Evolutionary conservation across 1,139 yeast species (phyloP).

Genomic region (Taphrina deformans): DNA sequence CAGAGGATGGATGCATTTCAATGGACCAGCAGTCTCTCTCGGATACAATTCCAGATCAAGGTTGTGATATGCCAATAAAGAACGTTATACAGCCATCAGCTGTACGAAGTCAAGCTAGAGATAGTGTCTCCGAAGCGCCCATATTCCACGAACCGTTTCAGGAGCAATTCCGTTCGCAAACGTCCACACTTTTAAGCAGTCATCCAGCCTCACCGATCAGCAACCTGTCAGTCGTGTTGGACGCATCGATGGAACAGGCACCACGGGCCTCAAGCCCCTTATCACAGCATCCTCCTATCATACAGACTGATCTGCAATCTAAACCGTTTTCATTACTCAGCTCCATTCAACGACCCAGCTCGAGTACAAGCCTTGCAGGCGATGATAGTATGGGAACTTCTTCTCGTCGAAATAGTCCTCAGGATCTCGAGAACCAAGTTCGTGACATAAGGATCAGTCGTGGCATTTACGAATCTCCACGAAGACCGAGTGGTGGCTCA

Average conservation of each 20-base stretch:
- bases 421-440: constrained; percentile 9
- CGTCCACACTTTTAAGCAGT: not conserved
- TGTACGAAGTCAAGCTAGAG: not conserved
- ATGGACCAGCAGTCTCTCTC: not conserved
- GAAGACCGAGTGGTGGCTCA: constrained; percentile 31
- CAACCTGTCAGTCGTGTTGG: not conserved
- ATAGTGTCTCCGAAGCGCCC: not conserved
- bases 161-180: not conserved
- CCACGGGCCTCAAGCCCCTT: constrained; percentile 24
- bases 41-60: not conserved
- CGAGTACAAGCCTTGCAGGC: not conserved
- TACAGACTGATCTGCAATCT: not conserved
- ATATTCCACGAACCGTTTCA: not conserved
- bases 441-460: constrained; percentile 15
- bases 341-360: not conserved
- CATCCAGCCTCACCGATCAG: not conserved
- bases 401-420: constrained; percentile 22
- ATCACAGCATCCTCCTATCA: not conserved
- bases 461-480: constrained; percentile 22
- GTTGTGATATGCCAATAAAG: not conserved
- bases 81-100: not conserved
- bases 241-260: not conserved
- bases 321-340: not conserved
- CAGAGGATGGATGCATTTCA: constrained; percentile 41
- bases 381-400: not conserved